Conservation (phyloP, 75 land plant genomes). For the Sequoiadendron giganteum region DNA sequence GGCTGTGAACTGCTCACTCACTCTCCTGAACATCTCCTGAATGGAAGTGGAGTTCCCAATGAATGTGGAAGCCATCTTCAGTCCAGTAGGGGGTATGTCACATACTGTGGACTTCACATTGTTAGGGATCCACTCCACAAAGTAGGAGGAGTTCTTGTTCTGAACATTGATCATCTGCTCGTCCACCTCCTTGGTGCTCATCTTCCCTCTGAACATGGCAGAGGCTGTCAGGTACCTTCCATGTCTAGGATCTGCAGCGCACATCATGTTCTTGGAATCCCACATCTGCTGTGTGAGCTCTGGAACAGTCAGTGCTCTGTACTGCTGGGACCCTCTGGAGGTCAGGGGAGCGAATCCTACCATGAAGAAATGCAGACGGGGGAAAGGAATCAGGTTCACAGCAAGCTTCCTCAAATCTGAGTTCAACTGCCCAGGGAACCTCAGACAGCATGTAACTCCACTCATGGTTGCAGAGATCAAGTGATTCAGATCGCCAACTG, state of each 20-base stretch:
- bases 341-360: conserved; percentile 63
- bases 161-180: conserved; percentile 55
- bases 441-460: conserved; percentile 65
- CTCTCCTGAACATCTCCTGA: conserved; percentile 51
- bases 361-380: conserved; percentile 73
- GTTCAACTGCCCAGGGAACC: conserved; percentile 61
- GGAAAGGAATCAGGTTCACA: conserved; percentile 65
- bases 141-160: conserved; percentile 65
- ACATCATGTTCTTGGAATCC: conserved; percentile 59
- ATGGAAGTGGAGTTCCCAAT: conserved; percentile 62
- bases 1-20: conserved; percentile 53
- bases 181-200: conserved; percentile 55
- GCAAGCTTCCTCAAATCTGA: conserved; percentile 60
- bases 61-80: conserved; percentile 76
- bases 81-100: conserved; percentile 65
- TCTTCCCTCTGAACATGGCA: conserved; percentile 46
- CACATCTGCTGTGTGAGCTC: conserved; percentile 81
- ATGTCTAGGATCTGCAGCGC: conserved; percentile 34
- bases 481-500: conserved; percentile 69
- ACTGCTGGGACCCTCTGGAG: conserved; percentile 59
- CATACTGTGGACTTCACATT: conserved; percentile 73
- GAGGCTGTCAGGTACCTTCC: conserved; percentile 50
- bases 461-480: conserved; percentile 66
- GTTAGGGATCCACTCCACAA: conserved; percentile 75
- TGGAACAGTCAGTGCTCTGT: conserved; percentile 62